A percentile compares a stretch with the other conserved stretches of the same genome.
phyloP scores from a whole-genome alignment of 2,329 filamentous ascomycete species.

The Ophiostoma himal-ulmi region DNA sequence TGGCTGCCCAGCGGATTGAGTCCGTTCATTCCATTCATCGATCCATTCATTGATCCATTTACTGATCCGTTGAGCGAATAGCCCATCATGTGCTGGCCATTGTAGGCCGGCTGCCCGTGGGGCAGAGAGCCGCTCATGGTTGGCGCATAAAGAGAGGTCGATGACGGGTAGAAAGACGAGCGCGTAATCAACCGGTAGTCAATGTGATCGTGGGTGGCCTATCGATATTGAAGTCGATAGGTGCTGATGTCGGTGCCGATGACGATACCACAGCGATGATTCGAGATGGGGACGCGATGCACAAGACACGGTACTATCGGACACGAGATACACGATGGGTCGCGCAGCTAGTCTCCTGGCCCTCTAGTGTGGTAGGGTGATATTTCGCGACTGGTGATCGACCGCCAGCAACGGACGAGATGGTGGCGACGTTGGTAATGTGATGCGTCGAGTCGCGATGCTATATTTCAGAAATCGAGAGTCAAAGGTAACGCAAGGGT shows the following conservation, averaged over 20 bases:
- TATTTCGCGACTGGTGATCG: neutral
- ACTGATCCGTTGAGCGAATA: slow-evolving; percentile 22
- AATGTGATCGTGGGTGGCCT: neutral
- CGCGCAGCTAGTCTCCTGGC: neutral
- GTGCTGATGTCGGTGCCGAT: neutral
- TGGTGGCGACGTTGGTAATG: neutral
- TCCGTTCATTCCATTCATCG: slow-evolving; percentile 7
- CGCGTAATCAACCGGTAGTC: neutral
- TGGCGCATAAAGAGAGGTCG: slow-evolving; percentile 32
- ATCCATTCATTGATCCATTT: neutral
- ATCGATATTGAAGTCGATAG: neutral
- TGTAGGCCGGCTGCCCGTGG: slow-evolving; percentile 37
- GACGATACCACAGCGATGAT: neutral
- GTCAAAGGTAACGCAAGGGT: neutral
- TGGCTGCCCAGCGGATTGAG: slow-evolving; percentile 15
- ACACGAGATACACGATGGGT: slow-evolving; percentile 6
- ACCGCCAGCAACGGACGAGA: neutral
- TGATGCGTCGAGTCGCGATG: neutral
- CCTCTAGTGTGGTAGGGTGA: neutral
- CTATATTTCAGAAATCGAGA: neutral
- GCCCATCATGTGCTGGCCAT: slow-evolving; percentile 33
- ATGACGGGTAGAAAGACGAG: neutral
- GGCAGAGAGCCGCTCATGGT: slow-evolving; percentile 38
- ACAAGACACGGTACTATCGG: slow-evolving; percentile 6
- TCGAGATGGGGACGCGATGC: slow-evolving; percentile 14